Evolutionary conservation across 306 rosid genomes (phyloP).

Genomic region (Hylodesmum podocarpum): DNA sequence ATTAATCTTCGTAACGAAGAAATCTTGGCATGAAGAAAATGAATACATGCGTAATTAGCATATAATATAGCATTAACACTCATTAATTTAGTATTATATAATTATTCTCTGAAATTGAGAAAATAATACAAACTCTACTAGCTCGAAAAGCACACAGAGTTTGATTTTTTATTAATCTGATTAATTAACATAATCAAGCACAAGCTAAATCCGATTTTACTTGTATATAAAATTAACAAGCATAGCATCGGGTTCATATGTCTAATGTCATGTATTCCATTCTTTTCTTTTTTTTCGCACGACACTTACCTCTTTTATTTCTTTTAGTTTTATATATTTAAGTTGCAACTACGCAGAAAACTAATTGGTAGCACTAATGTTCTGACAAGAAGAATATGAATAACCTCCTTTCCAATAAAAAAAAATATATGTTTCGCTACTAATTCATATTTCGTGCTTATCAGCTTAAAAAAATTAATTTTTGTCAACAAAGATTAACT

Average conservation of each 20-base stretch:
- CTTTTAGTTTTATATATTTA: slow-evolving; percentile 22
- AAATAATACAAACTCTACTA: not conserved
- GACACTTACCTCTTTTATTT: slow-evolving; percentile 19
- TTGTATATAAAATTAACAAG: not conserved
- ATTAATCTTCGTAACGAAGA: not conserved
- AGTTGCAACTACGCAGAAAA: slow-evolving; percentile 29
- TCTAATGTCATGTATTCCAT: slow-evolving; percentile 28
- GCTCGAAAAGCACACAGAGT: not conserved
- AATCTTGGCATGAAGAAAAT: not conserved
- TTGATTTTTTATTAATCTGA: not conserved
- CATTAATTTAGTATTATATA: too few relatives aligned
- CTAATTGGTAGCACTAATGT: slow-evolving; percentile 31
- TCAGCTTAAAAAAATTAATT: too few relatives aligned
- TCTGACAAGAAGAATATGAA: slow-evolving; percentile 56
- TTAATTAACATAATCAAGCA: not conserved
- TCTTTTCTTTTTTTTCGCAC: slow-evolving; percentile 15
- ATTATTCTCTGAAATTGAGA: not conserved
- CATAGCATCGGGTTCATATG: not conserved
- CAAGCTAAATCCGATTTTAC: not conserved
- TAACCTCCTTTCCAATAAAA: slow-evolving; percentile 30
- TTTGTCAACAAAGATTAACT: too few relatives aligned
- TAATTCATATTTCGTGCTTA: not conserved
- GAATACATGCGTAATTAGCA: not conserved
- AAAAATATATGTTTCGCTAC: not conserved
- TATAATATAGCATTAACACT: not conserved